phyloP scores from a whole-genome alignment of 768 basidiomycete genomes.

The Lactifluus hygrophoroides region DNA sequence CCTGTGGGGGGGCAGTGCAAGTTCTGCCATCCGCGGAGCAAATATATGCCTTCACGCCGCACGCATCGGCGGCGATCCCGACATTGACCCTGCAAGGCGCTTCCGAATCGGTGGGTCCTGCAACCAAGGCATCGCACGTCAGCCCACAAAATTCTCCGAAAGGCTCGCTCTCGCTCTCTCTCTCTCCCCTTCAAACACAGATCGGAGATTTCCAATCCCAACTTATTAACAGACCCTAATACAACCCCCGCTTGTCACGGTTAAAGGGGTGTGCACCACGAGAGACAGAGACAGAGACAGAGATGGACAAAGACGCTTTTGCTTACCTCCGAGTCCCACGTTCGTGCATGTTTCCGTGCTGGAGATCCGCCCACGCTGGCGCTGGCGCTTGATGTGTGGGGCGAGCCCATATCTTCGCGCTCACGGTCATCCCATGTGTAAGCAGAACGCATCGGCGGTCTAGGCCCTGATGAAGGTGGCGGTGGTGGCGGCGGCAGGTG shows the following conservation, averaged over 20 bases:
- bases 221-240: too few relatives aligned
- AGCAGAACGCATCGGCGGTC: slow-evolving; percentile 14
- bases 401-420: slow-evolving; percentile 13
- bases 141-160: not conserved
- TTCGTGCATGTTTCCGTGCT: slow-evolving; percentile 18
- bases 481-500: slow-evolving; percentile 9
- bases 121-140: not conserved
- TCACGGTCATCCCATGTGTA: slow-evolving; percentile 19
- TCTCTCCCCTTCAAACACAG: too few relatives aligned
- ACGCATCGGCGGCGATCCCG: slow-evolving; percentile 10
- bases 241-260: not conserved
- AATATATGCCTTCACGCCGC: not conserved
- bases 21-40: not conserved
- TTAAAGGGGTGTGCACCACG: not conserved
- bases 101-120: slow-evolving; percentile 15
- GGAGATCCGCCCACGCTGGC: slow-evolving; percentile 10
- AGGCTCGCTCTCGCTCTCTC: not conserved
- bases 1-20: not conserved
- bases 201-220: not conserved
- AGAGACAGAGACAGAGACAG: not conserved
- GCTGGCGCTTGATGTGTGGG: slow-evolving; percentile 17
- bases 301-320: not conserved
- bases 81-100: slow-evolving; percentile 8
- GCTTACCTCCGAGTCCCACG: slow-evolving; percentile 18
- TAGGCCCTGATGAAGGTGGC: not conserved